Evolutionary conservation across 331 rosid genomes (phyloP), one percentile per base, ranked within the genome.

Genomic region (Rosa hybrid): DNA sequence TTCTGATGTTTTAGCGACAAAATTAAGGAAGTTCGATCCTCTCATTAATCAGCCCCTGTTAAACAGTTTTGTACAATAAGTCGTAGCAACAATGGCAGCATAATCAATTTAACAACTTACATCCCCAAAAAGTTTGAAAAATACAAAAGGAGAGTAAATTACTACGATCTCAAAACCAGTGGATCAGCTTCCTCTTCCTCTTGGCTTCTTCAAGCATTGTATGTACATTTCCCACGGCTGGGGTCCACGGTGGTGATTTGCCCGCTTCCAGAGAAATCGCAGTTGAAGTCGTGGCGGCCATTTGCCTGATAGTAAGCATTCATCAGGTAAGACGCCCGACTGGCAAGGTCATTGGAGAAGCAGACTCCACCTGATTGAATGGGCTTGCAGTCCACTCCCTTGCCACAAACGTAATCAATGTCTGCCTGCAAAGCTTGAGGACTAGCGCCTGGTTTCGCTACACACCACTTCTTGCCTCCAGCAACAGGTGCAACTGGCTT

Each of bases 261-360:
- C 16, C 60, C 97, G 1, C 92, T 34, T 27, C 82, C 34, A 8
- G 97, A 80, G 87, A 95, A 95, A 78, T 93, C 92, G 39, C 98
- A 95, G 79, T 91, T 85, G 86, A 27, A 90, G 46, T 84, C 83
- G 39, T 88, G 51, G 77, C 85, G 88, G 4, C 97, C 99, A n/a
- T 80, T 49, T 84, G 82, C 76, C n/a, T 91, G 94, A 20, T 84
- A 95, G 81, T 71, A 95, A 1, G 97, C 83, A 75, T 93, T 95
- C 98, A 95, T 95, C 49, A 88, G 88, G 76, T 81, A 95, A 0
- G 97, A 82, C 1, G 99, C 98, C 12, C 83, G 89, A 2, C 90
- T 57, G 54, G 70, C 57, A 2, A 91, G 11, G 1, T 88, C 77
- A 78, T 87, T 81, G 14, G 82, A 72, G 77, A 50, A 90, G 81